Conservation (phyloP, 1,284 basidiomycete species). For the Puccinia triticina region DNA sequence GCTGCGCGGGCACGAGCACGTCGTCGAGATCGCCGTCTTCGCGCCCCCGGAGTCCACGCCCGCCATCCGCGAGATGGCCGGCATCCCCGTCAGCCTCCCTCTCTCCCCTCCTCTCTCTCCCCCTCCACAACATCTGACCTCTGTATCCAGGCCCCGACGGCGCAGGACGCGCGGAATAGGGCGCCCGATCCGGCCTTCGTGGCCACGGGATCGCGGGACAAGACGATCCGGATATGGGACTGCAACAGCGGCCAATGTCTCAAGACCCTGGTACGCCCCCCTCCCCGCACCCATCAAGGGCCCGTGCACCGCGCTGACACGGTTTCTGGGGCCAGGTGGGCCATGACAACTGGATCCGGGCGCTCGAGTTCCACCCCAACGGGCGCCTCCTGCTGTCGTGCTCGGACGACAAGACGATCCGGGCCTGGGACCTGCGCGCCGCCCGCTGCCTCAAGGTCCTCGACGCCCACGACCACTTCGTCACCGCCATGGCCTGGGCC, state of each 20-base stretch:
- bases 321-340: constrained; percentile 35
- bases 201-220: constrained; percentile 82
- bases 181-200: constrained; percentile 64
- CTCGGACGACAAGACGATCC: constrained; percentile 86
- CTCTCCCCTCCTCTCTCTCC: neutral
- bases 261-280: constrained; percentile 65
- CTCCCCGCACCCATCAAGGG: neutral
- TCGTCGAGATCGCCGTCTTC: constrained; percentile 80
- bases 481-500: constrained; percentile 80
- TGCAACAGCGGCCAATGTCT: constrained; percentile 73
- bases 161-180: constrained; percentile 24
- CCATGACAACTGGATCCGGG: constrained; percentile 83
- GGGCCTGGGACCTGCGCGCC: constrained; percentile 81
- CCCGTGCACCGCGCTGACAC: no score
- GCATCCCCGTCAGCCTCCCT: constrained; percentile 63
- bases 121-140: no score
- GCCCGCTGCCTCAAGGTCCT: constrained; percentile 79
- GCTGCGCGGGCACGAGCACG: constrained; percentile 83
- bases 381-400: constrained; percentile 84
- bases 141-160: neutral
- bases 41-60: constrained; percentile 75
- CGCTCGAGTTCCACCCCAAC: constrained; percentile 78
- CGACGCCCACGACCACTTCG: constrained; percentile 83
- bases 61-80: constrained; percentile 75
- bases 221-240: constrained; percentile 86